Evolutionary conservation across 768 basidiomycete species (phyloP).

Genomic region (Goffeauzyma gilvescens): DNA sequence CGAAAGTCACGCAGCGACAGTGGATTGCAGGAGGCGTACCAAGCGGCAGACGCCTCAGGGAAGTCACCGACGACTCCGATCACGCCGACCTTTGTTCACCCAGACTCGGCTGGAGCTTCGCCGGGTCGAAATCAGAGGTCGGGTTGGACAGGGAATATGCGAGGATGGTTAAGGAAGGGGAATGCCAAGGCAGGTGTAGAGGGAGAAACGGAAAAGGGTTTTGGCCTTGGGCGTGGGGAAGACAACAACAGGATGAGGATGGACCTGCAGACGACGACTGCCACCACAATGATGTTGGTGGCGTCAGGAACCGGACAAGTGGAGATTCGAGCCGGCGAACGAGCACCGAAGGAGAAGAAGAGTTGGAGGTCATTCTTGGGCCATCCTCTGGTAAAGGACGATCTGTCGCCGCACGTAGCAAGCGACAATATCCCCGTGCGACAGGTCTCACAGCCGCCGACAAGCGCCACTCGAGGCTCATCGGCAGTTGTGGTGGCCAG

Average conservation of each 20-base stretch:
- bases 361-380: slow-evolving; percentile 12
- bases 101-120: slow-evolving; percentile 9
- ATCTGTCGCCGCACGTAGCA: too few relatives aligned
- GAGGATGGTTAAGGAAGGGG: slow-evolving; percentile 7
- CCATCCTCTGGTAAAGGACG: too few relatives aligned
- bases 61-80: neutral
- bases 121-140: slow-evolving; percentile 6
- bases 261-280: too few relatives aligned
- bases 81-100: slow-evolving; percentile 5
- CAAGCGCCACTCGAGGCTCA: too few relatives aligned
- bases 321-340: neutral
- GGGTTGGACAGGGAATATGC: slow-evolving; percentile 6
- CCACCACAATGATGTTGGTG: too few relatives aligned
- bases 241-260: slow-evolving; percentile 5
- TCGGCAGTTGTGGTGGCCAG: too few relatives aligned
- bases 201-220: slow-evolving; percentile 11
- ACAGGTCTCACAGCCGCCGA: too few relatives aligned
- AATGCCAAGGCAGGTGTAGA: slow-evolving; percentile 3
- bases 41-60: too few relatives aligned
- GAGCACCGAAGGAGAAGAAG: slow-evolving; percentile 12
- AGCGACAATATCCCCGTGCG: too few relatives aligned
- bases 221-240: slow-evolving; percentile 14
- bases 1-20: too few relatives aligned
- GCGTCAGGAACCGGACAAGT: too few relatives aligned
- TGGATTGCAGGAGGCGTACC: too few relatives aligned